Conservation (phyloP, 345 rosid species). For the Ceriops decandra region DNA sequence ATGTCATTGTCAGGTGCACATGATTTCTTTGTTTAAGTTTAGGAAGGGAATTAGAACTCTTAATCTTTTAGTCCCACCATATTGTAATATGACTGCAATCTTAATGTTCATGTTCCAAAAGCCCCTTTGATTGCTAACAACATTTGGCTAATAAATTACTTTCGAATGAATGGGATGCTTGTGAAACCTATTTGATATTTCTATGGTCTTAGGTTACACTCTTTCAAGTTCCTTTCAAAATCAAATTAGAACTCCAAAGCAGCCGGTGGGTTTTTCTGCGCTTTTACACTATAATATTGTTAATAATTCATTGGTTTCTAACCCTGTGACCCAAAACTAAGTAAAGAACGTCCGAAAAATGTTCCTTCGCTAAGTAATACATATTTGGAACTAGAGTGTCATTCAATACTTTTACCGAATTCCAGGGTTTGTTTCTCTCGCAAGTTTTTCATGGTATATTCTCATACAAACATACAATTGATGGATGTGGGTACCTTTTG, state of each 20-base stretch:
- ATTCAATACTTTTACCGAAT: constrained; percentile 38
- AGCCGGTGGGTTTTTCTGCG: constrained; percentile 31
- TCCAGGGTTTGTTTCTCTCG: constrained; percentile 27
- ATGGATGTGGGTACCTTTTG: not conserved
- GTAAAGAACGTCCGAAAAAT: not conserved
- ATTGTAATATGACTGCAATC: no score
- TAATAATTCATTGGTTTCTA: constrained; percentile 3
- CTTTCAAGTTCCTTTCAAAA: not conserved
- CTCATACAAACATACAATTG: not conserved
- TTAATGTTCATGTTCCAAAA: no score
- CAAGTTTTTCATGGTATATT: constrained; percentile 12
- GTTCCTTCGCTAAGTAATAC: constrained; percentile 2
- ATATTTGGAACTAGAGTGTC: constrained; percentile 13
- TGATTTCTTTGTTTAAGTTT: no score
- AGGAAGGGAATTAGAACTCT: no score
- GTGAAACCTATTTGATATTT: not conserved
- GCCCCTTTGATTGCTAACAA: not conserved
- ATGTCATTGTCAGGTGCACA: no score
- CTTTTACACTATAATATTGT: constrained; percentile 1
- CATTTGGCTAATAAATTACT: not conserved
- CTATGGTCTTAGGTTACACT: constrained; percentile 2
- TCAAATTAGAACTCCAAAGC: constrained; percentile 1
- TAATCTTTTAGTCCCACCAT: no score
- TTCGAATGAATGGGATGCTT: not conserved
- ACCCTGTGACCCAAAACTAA: constrained; percentile 16